phyloP scores from a whole-genome alignment of 2,329 filamentous ascomycete species.

The Arthroderma sp. region DNA sequence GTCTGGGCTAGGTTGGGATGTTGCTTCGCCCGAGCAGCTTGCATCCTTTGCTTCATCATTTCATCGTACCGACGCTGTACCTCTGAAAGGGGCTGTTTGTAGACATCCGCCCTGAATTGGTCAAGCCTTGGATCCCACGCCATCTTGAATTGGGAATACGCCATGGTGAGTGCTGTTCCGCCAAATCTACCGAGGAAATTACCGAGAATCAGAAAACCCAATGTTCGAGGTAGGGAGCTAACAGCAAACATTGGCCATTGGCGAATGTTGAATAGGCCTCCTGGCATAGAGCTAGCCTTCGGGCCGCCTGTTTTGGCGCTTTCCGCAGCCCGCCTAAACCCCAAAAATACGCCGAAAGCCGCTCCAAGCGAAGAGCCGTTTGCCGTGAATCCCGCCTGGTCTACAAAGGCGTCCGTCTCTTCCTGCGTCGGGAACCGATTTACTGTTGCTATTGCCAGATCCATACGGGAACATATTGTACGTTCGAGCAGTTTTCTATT shows the following conservation, averaged over 20 bases:
- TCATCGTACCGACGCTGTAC: background rate
- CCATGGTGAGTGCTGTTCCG: background rate
- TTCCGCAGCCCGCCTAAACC: too few relatives aligned
- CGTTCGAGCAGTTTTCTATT: background rate
- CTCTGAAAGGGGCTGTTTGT: slow-evolving; percentile 1
- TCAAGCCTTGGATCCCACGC: slow-evolving; percentile 3
- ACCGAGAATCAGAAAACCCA: too few relatives aligned
- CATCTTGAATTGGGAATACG: background rate
- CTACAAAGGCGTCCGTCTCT: slow-evolving; percentile 22
- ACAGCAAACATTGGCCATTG: too few relatives aligned
- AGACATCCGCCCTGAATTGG: slow-evolving; percentile 1
- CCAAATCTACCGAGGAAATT: too few relatives aligned
- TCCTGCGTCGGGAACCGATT: slow-evolving; percentile 20
- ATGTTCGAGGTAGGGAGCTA: too few relatives aligned
- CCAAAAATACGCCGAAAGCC: too few relatives aligned
- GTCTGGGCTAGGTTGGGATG: background rate
- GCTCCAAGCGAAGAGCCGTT: background rate
- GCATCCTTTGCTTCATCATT: background rate
- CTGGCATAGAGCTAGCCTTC: too few relatives aligned
- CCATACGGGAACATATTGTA: too few relatives aligned
- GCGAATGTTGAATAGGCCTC: too few relatives aligned
- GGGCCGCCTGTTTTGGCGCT: too few relatives aligned
- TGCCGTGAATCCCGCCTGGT: slow-evolving; percentile 3
- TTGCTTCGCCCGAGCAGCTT: background rate
- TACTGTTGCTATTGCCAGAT: slow-evolving; percentile 4